phyloP scores from a whole-genome alignment of 2,329 filamentous ascomycete species.

The Diplocarpon mali region DNA sequence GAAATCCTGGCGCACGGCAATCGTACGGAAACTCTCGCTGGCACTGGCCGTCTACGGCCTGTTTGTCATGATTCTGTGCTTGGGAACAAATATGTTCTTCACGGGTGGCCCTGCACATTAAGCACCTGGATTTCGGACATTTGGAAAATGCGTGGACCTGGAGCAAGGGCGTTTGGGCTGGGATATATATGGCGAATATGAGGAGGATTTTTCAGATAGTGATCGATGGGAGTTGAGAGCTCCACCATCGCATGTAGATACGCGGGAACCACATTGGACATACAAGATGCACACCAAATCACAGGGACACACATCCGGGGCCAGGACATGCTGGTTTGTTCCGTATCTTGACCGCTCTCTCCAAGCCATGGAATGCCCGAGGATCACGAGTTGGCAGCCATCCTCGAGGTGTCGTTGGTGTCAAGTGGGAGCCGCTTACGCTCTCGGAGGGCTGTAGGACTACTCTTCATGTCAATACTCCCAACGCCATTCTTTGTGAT shows the following conservation, averaged over 20 bases:
- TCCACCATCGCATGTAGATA: no score
- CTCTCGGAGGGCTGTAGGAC: no score
- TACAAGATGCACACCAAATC: no score
- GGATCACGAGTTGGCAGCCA: no score
- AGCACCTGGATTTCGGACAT: conserved; percentile 3
- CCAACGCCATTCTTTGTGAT: neutral
- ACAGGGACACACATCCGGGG: no score
- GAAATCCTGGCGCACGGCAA: conserved; percentile 36
- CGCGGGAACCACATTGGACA: no score
- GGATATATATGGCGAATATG: neutral
- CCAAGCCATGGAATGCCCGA: no score
- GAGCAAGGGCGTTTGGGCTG: conserved; percentile 9
- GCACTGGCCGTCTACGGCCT: conserved; percentile 73
- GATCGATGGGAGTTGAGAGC: neutral
- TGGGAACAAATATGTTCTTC: conserved; percentile 79
- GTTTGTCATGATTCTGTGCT: conserved; percentile 79
- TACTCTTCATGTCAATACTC: neutral
- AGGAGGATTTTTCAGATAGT: neutral
- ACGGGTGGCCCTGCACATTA: conserved; percentile 46
- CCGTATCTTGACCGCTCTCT: no score
- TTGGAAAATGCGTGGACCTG: no score
- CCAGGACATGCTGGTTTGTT: no score
- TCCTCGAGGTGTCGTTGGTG: no score
- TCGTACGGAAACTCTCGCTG: conserved; percentile 63
- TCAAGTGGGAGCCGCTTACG: no score